Evolutionary conservation across 768 basidiomycete species (phyloP), one percentile per base, ranked within the genome.

Genomic region (Tricholoma furcatifolium): DNA sequence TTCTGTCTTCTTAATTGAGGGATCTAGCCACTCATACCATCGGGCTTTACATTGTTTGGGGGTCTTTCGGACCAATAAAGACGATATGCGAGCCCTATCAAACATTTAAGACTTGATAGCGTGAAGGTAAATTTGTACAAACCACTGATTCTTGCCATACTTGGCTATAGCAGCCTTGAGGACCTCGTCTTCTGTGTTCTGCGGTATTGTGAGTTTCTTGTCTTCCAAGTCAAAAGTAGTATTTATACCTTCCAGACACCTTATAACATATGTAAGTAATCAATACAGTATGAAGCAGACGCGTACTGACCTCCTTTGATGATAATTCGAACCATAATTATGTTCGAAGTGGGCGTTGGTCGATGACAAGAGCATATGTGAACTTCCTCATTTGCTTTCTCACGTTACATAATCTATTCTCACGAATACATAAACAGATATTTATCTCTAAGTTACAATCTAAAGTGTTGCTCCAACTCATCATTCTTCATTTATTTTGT

Each of bases 11-110:
- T 98, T 98, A 72, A 98, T 99, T 47, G 93, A 95, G 6, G 97
- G 97, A 73, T 99, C 97, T 44, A 98, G 75, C 97, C 97, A 98
- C 74, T 98, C 96, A 66, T 96, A 98, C 96, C 96, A 98, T 36
- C 93, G 89, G 1, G 93, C 93, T 71, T 99, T 99, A 77, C 97
- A 99, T 75, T 99, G 97, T 67, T 99, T 99, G 10, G 97, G 95
- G 1, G 97, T 99, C 72, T 99, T 99, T 59, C 97, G 85, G 32
- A 98, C 97, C 47, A 99, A 83, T 27, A 99, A 78, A 30, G 96
- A 98, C 10, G 94, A 97, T 67, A 99, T 98, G 62, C 96, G 93
- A 23, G 96, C 96, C 95, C 92, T 91, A 43, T 6, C 39, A 39
- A n/a, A 18, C 14, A 49, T 6, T 12, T 31, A 9, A 48, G 59